Evolutionary conservation across 208 protist species (phyloP).

Genomic region (Phytomonas sp.): DNA sequence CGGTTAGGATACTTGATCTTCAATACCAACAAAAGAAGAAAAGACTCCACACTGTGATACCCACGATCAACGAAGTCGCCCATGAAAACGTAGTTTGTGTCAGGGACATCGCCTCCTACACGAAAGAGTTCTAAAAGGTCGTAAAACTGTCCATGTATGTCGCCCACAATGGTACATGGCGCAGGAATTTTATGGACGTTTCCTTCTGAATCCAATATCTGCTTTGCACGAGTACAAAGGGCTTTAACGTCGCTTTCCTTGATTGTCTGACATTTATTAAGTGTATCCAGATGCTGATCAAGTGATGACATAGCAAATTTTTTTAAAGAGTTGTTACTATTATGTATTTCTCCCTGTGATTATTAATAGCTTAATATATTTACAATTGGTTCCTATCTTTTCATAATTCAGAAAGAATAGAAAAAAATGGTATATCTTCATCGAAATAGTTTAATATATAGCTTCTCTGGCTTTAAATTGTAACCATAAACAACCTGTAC

Average conservation of each 20-base stretch:
- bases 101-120: constrained; percentile 92
- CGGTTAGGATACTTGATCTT: constrained; percentile 96
- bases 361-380: constrained; percentile 1
- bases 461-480: constrained; percentile 1
- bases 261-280: constrained; percentile 92
- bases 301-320: constrained; percentile 71
- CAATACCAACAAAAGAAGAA: constrained; percentile 95
- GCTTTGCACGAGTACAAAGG: constrained; percentile 74
- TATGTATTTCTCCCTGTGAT: constrained; percentile 7
- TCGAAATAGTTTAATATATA: neutral
- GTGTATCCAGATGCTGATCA: constrained; percentile 95
- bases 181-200: constrained; percentile 89
- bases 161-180: constrained; percentile 91
- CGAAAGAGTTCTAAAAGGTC: constrained; percentile 96
- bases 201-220: constrained; percentile 79
- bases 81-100: constrained; percentile 97
- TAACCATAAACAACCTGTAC: neutral
- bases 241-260: constrained; percentile 90
- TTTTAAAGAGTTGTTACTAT: constrained; percentile 10
- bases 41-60: constrained; percentile 97
- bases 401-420: constrained; percentile 7
- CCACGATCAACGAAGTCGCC: constrained; percentile 99
- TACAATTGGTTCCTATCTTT: neutral
- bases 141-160: constrained; percentile 96
- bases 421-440: neutral